These are phyloP conservation scores for Globisporangium mamillatum DNA, from an alignment of 352 stramenopile genomes.

Conservation along the genomic window DNA sequence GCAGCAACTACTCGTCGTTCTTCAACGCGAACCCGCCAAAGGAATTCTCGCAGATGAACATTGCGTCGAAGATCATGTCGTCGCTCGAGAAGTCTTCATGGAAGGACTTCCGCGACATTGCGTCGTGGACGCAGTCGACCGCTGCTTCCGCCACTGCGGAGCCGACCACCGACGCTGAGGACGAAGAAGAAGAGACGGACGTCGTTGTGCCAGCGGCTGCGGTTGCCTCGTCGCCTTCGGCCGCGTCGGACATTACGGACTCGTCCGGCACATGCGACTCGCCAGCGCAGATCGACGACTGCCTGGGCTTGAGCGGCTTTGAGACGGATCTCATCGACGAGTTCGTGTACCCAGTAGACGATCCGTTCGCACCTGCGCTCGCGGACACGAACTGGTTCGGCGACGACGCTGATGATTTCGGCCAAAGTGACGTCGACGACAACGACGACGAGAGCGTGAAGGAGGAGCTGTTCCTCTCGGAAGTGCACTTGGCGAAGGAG, in stretches of 20 bases:
- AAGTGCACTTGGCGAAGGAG: constrained; percentile 21
- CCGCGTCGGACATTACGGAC: constrained; percentile 71
- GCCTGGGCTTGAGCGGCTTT: constrained; percentile 37
- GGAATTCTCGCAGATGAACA: constrained; percentile 82
- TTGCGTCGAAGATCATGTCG: constrained; percentile 80
- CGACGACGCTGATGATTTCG: constrained; percentile 52
- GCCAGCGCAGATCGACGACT: constrained; percentile 46
- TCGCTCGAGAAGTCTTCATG: constrained; percentile 88
- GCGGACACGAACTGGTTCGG: constrained; percentile 69
- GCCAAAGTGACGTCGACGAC: constrained; percentile 53
- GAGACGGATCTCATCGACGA: constrained; percentile 75
- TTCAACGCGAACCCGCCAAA: constrained; percentile 75
- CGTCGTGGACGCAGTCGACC: constrained; percentile 53
- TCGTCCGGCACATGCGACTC: constrained; percentile 52
- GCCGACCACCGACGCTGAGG: constrained; percentile 31
- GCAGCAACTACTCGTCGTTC: constrained; percentile 79
- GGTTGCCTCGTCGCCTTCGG: constrained; percentile 42
- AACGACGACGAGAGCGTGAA: constrained; percentile 32
- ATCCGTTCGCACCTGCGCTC: constrained; percentile 57
- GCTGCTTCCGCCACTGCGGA: constrained; percentile 29
- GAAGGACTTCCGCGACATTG: constrained; percentile 83
- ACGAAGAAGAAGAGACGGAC: constrained; percentile 22
- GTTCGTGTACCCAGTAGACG: constrained; percentile 81
- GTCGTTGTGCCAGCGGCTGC: constrained; percentile 22
- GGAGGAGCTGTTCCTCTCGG: constrained; percentile 16